These are phyloP conservation scores for Blastobotrys robertii DNA, from an alignment of 805 yeast species.

Conservation along the genomic window DNA sequence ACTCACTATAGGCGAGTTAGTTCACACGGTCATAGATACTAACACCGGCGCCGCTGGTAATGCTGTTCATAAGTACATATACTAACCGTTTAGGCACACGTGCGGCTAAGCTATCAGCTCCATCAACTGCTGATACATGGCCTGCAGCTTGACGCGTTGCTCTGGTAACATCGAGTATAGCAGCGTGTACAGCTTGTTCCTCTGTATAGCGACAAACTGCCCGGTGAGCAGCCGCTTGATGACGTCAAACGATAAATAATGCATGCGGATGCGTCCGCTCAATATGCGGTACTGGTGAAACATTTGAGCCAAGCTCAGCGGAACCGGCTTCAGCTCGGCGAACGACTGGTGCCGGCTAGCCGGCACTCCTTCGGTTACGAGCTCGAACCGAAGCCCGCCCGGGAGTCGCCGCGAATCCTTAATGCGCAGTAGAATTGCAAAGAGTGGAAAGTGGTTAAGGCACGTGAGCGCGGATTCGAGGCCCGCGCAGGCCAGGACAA, in stretches of 20 bases:
- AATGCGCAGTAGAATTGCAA: slow-evolving; percentile 65
- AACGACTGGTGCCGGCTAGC: slow-evolving; percentile 8
- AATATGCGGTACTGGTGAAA: slow-evolving; percentile 40
- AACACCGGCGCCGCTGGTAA: too few relatives aligned
- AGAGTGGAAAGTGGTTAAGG: slow-evolving; percentile 78
- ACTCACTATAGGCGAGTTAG: too few relatives aligned
- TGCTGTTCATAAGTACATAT: too few relatives aligned
- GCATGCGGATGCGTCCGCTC: slow-evolving; percentile 31
- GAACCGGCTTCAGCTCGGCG: slow-evolving; percentile 33
- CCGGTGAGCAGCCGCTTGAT: slow-evolving; percentile 37
- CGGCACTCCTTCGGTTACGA: neutral
- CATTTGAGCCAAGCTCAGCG: slow-evolving; percentile 36
- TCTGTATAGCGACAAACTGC: slow-evolving; percentile 36
- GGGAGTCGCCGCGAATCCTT: slow-evolving; percentile 70
- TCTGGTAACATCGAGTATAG: slow-evolving; percentile 46
- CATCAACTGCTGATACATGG: slow-evolving; percentile 9
- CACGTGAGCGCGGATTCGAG: slow-evolving; percentile 53
- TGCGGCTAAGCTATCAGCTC: neutral
- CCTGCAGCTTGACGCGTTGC: slow-evolving; percentile 22
- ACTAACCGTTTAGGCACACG: too few relatives aligned
- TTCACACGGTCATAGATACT: too few relatives aligned
- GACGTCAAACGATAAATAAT: slow-evolving; percentile 35
- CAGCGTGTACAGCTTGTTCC: slow-evolving; percentile 40
- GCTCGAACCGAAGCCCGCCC: slow-evolving; percentile 38
- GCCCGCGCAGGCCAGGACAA: slow-evolving; percentile 38